phyloP scores from a whole-genome alignment of 345 rosid species.

The Aquilaria sinensis region DNA sequence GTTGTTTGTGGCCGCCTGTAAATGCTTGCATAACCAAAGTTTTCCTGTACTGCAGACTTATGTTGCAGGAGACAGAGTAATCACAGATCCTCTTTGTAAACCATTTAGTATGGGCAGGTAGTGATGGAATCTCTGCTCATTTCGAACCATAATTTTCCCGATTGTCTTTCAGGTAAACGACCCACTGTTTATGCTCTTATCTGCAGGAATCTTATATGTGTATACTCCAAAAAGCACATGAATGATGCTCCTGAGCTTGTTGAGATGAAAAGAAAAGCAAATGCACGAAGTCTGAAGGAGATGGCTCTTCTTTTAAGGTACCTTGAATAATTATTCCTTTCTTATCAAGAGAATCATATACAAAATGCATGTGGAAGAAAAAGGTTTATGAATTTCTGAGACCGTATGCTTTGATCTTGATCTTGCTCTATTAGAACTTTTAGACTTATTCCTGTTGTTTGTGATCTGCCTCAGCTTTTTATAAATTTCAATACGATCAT shows the following conservation, averaged over 20 bases:
- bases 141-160: conserved; percentile 18
- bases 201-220: conserved; percentile 88
- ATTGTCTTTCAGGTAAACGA: conserved; percentile 15
- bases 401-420: too few species aligned
- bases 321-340: neutral
- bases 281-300: conserved; percentile 90
- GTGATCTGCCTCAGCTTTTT: too few species aligned
- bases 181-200: conserved; percentile 2
- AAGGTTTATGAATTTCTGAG: too few species aligned
- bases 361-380: too few species aligned
- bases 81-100: conserved; percentile 95
- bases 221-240: conserved; percentile 95
- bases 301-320: conserved; percentile 92
- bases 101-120: conserved; percentile 99
- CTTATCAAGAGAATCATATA: too few species aligned
- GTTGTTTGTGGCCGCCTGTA: too few species aligned
- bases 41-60: conserved; percentile 50
- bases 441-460: too few species aligned
- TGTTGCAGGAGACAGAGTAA: conserved; percentile 95
- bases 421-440: too few species aligned
- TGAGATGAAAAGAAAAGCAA: conserved; percentile 85
- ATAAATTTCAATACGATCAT: too few species aligned
- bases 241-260: conserved; percentile 79
- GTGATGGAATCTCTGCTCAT: conserved; percentile 7
- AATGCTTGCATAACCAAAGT: conserved; percentile 14